Conservation (phyloP, 2,329 filamentous ascomycete species). For the Mariannaea sp. region DNA sequence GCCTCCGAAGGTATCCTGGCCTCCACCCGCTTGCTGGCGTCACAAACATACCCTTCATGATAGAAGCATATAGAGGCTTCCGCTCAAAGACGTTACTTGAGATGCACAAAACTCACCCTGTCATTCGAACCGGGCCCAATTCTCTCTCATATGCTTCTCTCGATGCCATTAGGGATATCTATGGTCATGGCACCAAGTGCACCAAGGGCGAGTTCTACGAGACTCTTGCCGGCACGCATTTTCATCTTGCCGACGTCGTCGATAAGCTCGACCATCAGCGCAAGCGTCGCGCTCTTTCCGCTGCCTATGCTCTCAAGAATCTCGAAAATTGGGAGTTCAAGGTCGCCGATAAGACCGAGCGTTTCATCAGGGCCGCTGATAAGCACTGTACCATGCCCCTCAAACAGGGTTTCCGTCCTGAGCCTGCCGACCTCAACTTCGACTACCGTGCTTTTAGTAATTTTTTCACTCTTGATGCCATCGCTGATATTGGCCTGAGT, state of each 20-base stretch:
- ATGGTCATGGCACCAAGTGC: conserved; percentile 54
- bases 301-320: conserved; percentile 58
- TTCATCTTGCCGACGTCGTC: conserved; percentile 56
- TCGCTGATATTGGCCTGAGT: conserved; percentile 59
- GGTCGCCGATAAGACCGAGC: conserved; percentile 55
- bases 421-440: conserved; percentile 50
- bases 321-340: conserved; percentile 60
- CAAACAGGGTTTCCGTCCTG: conserved; percentile 33
- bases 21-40: conserved; percentile 31
- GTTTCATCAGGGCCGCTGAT: conserved; percentile 52
- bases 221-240: conserved; percentile 52
- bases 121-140: conserved; percentile 38
- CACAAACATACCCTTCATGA: conserved; percentile 28
- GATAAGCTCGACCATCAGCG: conserved; percentile 57
- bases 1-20: conserved; percentile 32
- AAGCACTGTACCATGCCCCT: conserved; percentile 46
- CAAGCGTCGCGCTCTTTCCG: conserved; percentile 56
- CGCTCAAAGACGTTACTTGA: conserved; percentile 53
- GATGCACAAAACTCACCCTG: conserved; percentile 49
- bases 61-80: conserved; percentile 41
- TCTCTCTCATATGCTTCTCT: conserved; percentile 32
- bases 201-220: conserved; percentile 54
- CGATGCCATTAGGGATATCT: conserved; percentile 42
- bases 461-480: conserved; percentile 61
- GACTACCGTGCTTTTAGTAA: conserved; percentile 57